Percentiles rank a stretch among this genome's conserved stretches.
phyloP scores from a whole-genome alignment of 1,139 yeast genomes.

The Kazachstania sp. region DNA sequence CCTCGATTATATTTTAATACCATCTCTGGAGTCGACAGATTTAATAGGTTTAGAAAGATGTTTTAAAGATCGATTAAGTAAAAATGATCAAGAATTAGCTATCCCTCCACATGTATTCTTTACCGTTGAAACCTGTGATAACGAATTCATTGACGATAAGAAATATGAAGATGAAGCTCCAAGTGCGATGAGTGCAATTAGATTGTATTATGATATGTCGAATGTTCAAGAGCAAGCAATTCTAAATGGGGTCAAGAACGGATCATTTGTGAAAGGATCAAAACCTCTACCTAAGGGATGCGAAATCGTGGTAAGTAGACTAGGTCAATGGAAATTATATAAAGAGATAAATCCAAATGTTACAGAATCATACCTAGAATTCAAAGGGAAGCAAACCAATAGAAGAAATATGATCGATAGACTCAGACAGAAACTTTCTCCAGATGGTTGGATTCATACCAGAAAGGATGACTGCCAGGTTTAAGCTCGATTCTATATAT shows the following conservation, averaged over 20 bases:
- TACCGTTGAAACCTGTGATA: conserved; percentile 4
- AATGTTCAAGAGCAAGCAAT: conserved; percentile 35
- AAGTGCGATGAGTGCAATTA: conserved; percentile 15
- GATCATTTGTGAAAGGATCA: conserved; percentile 37
- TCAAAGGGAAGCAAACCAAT: conserved; percentile 17
- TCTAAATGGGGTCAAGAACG: conserved; percentile 48
- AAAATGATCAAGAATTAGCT: background rate
- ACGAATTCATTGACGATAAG: conserved; percentile 14
- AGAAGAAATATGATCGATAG: conserved; percentile 15
- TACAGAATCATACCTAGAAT: conserved; percentile 17
- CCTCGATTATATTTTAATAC: conserved; percentile 49
- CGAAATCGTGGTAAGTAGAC: conserved; percentile 25
- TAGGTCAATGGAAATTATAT: conserved; percentile 20
- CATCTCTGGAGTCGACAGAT: conserved; percentile 30
- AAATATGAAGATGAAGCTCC: conserved; percentile 27
- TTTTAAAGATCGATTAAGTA: conserved; percentile 36
- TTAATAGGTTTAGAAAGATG: conserved; percentile 43
- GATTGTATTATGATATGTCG: conserved; percentile 8
- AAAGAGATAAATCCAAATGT: conserved; percentile 7
- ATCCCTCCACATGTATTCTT: background rate
- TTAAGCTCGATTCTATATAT: background rate
- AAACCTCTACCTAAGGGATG: conserved; percentile 41
- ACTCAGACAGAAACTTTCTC: conserved; percentile 14
- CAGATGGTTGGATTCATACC: conserved; percentile 29
- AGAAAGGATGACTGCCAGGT: conserved; percentile 13